phyloP scores from a whole-genome alignment of 176 grass and related monocot genomes.

The Puya raimondii region DNA sequence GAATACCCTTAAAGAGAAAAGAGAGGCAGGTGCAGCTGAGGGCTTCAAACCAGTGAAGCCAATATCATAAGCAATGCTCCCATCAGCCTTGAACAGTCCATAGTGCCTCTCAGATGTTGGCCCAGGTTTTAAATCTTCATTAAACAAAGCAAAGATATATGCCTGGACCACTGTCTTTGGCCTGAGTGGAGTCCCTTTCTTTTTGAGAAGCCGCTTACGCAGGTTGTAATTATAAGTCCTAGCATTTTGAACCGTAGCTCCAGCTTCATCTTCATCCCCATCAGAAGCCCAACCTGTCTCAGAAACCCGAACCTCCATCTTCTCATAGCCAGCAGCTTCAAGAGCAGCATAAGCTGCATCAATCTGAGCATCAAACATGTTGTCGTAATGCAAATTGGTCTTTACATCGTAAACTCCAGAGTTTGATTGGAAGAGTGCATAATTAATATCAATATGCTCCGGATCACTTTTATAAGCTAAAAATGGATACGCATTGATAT shows the following conservation, averaged over 20 bases:
- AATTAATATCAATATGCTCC: conserved; percentile 80
- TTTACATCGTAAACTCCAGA: conserved; percentile 65
- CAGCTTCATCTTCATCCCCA: conserved; percentile 67
- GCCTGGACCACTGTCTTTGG: conserved; percentile 72
- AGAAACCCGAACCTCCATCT: conserved; percentile 87
- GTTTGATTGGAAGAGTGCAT: conserved; percentile 86
- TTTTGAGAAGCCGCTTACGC: conserved; percentile 71
- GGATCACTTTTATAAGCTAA: conserved; percentile 86
- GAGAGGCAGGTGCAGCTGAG: conserved; percentile 46
- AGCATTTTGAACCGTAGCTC: conserved; percentile 70
- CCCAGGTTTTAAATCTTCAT: conserved; percentile 72
- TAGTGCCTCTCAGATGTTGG: conserved; percentile 74
- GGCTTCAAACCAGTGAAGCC: conserved; percentile 55
- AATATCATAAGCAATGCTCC: conserved; percentile 91
- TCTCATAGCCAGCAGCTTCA: conserved; percentile 57
- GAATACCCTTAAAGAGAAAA: conserved; percentile 52
- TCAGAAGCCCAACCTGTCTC: conserved; percentile 96
- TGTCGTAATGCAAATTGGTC: conserved; percentile 81
- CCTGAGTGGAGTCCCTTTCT: conserved; percentile 86
- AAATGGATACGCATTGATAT: conserved; percentile 90
- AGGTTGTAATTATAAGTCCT: conserved; percentile 94
- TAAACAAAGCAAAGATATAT: conserved; percentile 95
- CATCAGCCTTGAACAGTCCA: conserved; percentile 85
- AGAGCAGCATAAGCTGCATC: conserved; percentile 94
- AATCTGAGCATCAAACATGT: conserved; percentile 98